Percentiles rank a stretch among this genome's conserved stretches.
phyloP scores from a whole-genome alignment of 2,329 filamentous ascomycete genomes.

The Alternaria tenuissima region DNA sequence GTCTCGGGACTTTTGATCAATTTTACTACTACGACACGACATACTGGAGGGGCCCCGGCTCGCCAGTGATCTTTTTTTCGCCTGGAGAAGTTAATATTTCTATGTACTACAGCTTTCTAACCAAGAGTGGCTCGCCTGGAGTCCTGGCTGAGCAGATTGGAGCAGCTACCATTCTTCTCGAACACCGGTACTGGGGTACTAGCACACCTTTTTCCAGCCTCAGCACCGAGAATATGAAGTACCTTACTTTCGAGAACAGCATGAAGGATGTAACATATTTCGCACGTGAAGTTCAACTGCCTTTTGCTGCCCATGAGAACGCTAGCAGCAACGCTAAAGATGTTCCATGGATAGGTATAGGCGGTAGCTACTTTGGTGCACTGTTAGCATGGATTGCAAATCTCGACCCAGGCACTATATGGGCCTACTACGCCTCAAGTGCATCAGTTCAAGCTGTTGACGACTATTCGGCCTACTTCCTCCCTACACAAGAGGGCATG shows the following conservation, averaged over 20 bases:
- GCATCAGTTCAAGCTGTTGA: background rate
- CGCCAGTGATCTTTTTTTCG: background rate
- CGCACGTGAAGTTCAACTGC: background rate
- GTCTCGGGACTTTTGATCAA: constrained; percentile 1
- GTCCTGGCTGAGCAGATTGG: background rate
- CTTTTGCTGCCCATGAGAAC: background rate
- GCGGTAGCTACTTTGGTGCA: background rate
- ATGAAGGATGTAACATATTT: constrained; percentile 1
- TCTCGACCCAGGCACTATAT: background rate
- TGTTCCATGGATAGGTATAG: constrained; percentile 1
- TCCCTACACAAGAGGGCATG: background rate
- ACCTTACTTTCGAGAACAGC: constrained; percentile 3
- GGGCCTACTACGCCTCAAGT: background rate
- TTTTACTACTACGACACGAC: background rate
- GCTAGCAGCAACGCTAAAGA: background rate
- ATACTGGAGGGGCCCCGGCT: constrained; percentile 1
- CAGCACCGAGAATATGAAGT: background rate
- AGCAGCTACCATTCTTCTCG: background rate
- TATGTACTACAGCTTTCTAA: background rate
- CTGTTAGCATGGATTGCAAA: background rate
- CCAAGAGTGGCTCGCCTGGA: background rate
- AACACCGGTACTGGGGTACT: background rate
- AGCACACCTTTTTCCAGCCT: background rate
- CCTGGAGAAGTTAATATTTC: background rate
- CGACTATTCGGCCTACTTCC: background rate